Base-by-base conservation (phyloP, 2,329 filamentous ascomycete species). In the Fusarium heterosporum region DNA sequence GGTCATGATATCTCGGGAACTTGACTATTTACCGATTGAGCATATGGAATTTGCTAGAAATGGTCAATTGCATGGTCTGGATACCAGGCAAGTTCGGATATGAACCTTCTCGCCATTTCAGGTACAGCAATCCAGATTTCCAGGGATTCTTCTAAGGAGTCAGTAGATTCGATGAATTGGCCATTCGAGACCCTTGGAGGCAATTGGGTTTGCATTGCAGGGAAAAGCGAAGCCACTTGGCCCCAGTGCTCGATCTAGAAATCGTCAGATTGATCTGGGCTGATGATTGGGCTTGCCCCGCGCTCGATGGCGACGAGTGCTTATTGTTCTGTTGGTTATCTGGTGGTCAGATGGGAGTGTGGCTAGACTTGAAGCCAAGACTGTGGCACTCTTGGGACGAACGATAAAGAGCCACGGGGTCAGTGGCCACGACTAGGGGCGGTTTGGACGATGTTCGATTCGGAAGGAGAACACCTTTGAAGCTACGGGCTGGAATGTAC, bases 261-360 rank as follows among this genome's bases (percentile, higher is more conserved):
- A 43, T 51, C 56, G 58, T 32, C 48, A 55, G 64, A 49, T 46
- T 34, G 26, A 57, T 69, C 62, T 43, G n/a, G 43, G 40, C 59
- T 43, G 50, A 61, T 68, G 48, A 62, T 62, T 72, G 65, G 66
- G 32, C 26, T 56, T 36, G 51, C 57, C 61, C 67, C 56, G 47
- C 56, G 47, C 56, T 55, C 39, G 41, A 66, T 49, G 64, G 56
- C 61, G 49, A 53, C 47, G 47, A 54, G 58, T 64, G 66, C 58
- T 11, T 64, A 42, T 45, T 61, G 28, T 51, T 40, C 34, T 50
- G 56, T 29, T 52, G 61, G 38, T 25, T 28, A 40, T 53, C 54
- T 61, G 40, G 61, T 54, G 61, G 52, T 64, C 59, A 51, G 52
- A 58, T 63, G 68, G 50, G 64, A 38, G 28, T 67, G 54, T 43